These are phyloP conservation scores for Yamadazyma oceani DNA, from an alignment of 1,139 yeast species.

Conservation along the genomic window DNA sequence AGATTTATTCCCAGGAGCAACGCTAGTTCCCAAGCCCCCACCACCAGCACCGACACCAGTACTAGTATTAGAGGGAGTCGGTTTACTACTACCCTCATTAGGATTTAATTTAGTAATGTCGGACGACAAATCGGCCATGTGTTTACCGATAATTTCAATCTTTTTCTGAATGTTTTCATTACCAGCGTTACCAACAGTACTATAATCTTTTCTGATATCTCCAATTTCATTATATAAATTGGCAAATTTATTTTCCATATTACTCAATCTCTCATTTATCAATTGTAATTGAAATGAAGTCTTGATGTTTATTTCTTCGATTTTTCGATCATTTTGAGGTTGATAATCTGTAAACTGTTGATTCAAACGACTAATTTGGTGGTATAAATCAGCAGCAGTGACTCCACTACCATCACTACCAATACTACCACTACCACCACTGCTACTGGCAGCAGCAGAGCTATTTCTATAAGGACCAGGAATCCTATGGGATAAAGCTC, in stretches of 20 bases:
- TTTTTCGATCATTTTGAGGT: slow-evolving; percentile 21
- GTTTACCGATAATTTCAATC: slow-evolving; percentile 17
- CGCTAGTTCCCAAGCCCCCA: background rate
- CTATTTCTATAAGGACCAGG: too few relatives aligned
- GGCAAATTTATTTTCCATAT: slow-evolving; percentile 10
- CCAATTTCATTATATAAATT: slow-evolving; percentile 5
- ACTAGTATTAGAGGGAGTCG: background rate
- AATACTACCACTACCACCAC: background rate
- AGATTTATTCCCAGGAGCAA: background rate
- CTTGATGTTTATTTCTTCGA: slow-evolving; percentile 18
- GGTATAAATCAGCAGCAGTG: slow-evolving; percentile 12
- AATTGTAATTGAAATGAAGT: slow-evolving; percentile 27
- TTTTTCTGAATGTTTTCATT: slow-evolving; percentile 13
- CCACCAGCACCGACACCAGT: background rate
- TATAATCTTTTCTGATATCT: background rate
- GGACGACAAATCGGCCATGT: slow-evolving; percentile 18
- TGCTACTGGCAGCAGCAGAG: too few relatives aligned
- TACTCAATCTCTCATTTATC: slow-evolving; percentile 25
- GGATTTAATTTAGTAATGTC: slow-evolving; percentile 17
- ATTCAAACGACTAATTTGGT: slow-evolving; percentile 13
- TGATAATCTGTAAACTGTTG: slow-evolving; percentile 22
- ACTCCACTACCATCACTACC: background rate
- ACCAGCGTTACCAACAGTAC: background rate
- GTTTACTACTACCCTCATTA: background rate
- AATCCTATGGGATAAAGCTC: too few relatives aligned